Percentiles rank a stretch among this genome's conserved stretches.
Evolutionary conservation across 2,329 filamentous ascomycete genomes (phyloP).

Genomic region (Botrytis aclada): DNA sequence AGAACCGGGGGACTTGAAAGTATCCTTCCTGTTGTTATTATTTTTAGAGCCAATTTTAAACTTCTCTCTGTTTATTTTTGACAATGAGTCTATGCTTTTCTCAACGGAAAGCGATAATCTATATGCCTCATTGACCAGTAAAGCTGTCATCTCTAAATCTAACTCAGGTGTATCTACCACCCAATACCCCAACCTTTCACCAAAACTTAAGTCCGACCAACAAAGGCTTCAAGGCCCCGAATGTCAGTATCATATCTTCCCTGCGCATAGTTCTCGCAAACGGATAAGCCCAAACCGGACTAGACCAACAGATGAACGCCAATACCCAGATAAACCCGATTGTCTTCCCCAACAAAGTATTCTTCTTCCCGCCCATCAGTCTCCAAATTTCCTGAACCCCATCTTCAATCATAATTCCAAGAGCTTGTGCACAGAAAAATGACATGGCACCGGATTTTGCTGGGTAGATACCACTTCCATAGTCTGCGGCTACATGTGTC

Average conservation of each 20-base stretch:
- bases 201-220: background rate
- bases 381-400: conserved; percentile 29
- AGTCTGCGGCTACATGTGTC: conserved; percentile 29
- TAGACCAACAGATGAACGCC: background rate
- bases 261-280: background rate
- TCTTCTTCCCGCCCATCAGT: background rate
- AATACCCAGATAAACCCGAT: background rate
- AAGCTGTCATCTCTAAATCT: too few relatives aligned
- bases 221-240: background rate
- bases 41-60: background rate
- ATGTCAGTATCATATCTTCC: background rate
- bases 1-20: too few relatives aligned
- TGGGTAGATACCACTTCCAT: conserved; percentile 23
- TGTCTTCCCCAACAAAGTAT: background rate
- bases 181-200: background rate
- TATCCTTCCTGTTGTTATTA: background rate
- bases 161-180: background rate
- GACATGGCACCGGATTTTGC: conserved; percentile 26
- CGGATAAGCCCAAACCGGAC: background rate
- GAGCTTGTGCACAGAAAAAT: conserved; percentile 31
- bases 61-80: background rate
- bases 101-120: fast-evolving
- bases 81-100: background rate
- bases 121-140: background rate
- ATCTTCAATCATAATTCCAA: conserved; percentile 38